Conservation (phyloP, 495 filamentous ascomycete species). For the Annulohypoxylon maeteangense region DNA sequence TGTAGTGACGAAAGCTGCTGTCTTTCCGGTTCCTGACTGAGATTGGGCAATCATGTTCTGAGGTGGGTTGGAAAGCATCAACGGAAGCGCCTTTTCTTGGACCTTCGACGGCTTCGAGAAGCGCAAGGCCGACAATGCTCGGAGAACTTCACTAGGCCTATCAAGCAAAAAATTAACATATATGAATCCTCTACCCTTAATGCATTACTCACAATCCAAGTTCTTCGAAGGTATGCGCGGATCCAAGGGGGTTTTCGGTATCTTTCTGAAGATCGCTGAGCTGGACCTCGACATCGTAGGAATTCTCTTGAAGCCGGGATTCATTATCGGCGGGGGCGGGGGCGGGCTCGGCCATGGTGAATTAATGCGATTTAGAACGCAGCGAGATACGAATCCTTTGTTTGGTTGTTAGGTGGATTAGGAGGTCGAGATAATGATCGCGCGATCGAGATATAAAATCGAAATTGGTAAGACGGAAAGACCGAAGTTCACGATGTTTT, state of each 20-base stretch:
- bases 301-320: slow-evolving; percentile 72
- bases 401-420: background rate
- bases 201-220: slow-evolving; percentile 76
- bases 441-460: background rate
- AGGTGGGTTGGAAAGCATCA: slow-evolving; percentile 84
- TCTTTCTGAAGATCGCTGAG: slow-evolving; percentile 89
- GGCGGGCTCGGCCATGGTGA: slow-evolving; percentile 53
- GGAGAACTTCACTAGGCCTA: slow-evolving; percentile 59
- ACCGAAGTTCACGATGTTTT: background rate
- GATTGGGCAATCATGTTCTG: slow-evolving; percentile 96
- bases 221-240: slow-evolving; percentile 84
- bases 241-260: slow-evolving; percentile 86
- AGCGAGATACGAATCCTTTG: slow-evolving; percentile 5
- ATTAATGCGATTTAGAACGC: background rate
- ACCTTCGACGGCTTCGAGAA: slow-evolving; percentile 97
- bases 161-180: slow-evolving; percentile 24
- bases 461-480: background rate
- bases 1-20: slow-evolving; percentile 93
- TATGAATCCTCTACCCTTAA: background rate
- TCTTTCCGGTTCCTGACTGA: slow-evolving; percentile 98
- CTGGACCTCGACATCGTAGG: slow-evolving; percentile 87
- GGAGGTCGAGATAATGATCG: background rate
- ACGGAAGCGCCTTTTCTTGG: slow-evolving; percentile 89
- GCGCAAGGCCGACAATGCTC: slow-evolving; percentile 78
- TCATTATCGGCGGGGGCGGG: too few relatives aligned